Conservation (phyloP, 2,329 filamentous ascomycete genomes). For the Metarhizium sp. region DNA sequence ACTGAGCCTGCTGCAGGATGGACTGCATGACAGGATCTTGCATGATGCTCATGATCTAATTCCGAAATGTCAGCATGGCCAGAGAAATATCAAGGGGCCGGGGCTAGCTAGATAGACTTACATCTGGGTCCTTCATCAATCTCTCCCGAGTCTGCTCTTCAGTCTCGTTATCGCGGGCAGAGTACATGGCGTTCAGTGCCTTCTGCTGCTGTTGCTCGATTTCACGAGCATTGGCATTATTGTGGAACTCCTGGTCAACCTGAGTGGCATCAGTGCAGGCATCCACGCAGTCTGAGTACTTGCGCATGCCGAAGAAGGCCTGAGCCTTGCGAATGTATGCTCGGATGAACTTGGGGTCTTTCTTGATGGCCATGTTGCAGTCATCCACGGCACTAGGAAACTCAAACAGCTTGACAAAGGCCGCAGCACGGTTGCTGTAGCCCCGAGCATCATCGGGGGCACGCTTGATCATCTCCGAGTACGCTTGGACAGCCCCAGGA, state of each 20-base stretch:
- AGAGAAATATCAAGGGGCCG: not conserved
- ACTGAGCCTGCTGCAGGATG: conserved; percentile 93
- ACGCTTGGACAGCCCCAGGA: conserved; percentile 88
- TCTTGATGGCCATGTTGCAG: conserved; percentile 84
- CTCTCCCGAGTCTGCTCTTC: conserved; percentile 93
- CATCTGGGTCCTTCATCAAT: conserved; percentile 83
- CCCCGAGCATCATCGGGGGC: conserved; percentile 86
- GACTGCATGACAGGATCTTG: conserved; percentile 97
- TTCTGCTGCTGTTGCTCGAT: conserved; percentile 94
- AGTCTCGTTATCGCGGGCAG: conserved; percentile 84
- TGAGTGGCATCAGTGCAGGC: conserved; percentile 72
- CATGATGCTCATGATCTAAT: conserved; percentile 75
- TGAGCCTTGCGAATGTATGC: conserved; percentile 96
- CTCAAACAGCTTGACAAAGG: conserved; percentile 91
- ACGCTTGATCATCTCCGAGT: conserved; percentile 94
- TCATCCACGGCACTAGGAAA: conserved; percentile 91
- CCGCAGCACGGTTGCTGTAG: conserved; percentile 94
- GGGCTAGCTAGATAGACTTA: conserved; percentile 33
- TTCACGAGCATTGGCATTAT: conserved; percentile 74
- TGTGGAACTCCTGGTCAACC: conserved; percentile 61
- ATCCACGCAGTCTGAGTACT: conserved; percentile 92
- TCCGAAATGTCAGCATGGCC: not conserved
- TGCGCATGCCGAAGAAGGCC: conserved; percentile 93
- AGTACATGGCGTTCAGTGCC: conserved; percentile 82
- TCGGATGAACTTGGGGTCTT: conserved; percentile 84